phyloP scores from a whole-genome alignment of 2,329 filamentous ascomycete genomes.

The Teratosphaeria nubilosa region DNA sequence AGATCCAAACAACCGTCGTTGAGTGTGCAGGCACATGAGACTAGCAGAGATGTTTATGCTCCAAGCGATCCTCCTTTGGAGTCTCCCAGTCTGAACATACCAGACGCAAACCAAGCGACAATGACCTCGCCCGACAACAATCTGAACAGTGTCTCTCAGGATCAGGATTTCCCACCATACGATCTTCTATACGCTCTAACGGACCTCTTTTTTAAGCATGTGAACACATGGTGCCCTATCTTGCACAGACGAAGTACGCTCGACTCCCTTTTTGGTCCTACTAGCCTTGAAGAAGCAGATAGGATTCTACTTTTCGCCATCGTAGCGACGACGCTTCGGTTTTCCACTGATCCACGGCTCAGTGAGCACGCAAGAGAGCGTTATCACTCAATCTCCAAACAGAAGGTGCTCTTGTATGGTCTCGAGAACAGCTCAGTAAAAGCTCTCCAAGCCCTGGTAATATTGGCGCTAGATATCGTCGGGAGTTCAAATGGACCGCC shows the following conservation, averaged over 20 bases:
- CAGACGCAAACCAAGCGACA: conserved; percentile 19
- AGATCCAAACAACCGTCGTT: conserved; percentile 9
- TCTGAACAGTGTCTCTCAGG: conserved; percentile 22
- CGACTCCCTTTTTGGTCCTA: conserved; percentile 66
- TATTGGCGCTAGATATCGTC: conserved; percentile 73
- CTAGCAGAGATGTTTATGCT: conserved; percentile 19
- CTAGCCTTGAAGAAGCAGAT: conserved; percentile 68
- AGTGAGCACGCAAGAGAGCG: conserved; percentile 62
- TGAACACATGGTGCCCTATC: conserved; percentile 69
- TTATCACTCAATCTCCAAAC: conserved; percentile 73
- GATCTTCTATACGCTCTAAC: conserved; percentile 51
- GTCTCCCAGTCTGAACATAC: conserved; percentile 48
- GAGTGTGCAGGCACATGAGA: conserved; percentile 7
- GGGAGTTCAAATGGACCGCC: conserved; percentile 83
- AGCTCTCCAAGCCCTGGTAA: conserved; percentile 75
- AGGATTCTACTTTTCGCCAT: conserved; percentile 77
- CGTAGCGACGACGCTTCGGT: conserved; percentile 76
- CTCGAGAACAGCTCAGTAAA: conserved; percentile 86
- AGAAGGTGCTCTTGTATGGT: conserved; percentile 76
- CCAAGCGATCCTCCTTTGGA: conserved; percentile 38
- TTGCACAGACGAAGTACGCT: conserved; percentile 75
- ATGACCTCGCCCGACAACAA: conserved; percentile 5
- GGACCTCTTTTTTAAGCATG: conserved; percentile 54
- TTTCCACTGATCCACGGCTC: conserved; percentile 66
- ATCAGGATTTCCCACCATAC: conserved; percentile 47